Evolutionary conservation across 2,329 filamentous ascomycete genomes (phyloP), one percentile per base, ranked within the genome.

Genomic region (Thelonectria discophora): DNA sequence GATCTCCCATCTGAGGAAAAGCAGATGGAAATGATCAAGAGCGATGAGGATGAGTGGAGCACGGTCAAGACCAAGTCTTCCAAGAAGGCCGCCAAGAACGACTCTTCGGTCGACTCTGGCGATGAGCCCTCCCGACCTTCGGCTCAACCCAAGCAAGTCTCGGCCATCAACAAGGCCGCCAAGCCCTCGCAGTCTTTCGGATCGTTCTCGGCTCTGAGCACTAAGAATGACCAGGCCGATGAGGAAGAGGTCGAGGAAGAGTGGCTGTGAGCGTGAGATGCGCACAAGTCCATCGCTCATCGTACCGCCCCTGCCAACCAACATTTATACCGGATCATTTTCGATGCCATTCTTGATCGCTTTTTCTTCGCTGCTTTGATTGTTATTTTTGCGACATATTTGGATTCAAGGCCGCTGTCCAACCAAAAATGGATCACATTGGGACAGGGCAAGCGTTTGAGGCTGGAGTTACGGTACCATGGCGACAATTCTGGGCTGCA

Each of bases 1-100:
- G 78, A 81, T 10, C 76, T 86, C 1, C 84, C 84, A 3, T 87
- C 86, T 0, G 86, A 88, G 73, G 86, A 89, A 74, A 84, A 88
- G 75, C 86, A 88, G 77, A 78, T 88, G 67, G 81, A 87, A 76
- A 78, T 84, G 73, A 79, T 87, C 57, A 82, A 82, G 68, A 77
- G 77, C 18, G 79, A 83, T 27, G 77, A 75, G 18, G 81, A 83
- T 49, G 82, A 87, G 66, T 90, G 87, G 87, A 87, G 79, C 73
- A 87, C 86, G 32, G 87, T 90, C 51, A 82, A 80, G 72, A 74
- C 74, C 62, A 81, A 82, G 76, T 74, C 79, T 73, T 73, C 79
- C 66, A 79, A 80, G 77, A 79, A 79, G 71, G 73, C 74, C 51
- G 60, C 73, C 69, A 78, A 80, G 76, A 79, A 78, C 69, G 74